Evolutionary conservation across 148 eudicot species (phyloP).

Genomic region (Oxyria digyna): DNA sequence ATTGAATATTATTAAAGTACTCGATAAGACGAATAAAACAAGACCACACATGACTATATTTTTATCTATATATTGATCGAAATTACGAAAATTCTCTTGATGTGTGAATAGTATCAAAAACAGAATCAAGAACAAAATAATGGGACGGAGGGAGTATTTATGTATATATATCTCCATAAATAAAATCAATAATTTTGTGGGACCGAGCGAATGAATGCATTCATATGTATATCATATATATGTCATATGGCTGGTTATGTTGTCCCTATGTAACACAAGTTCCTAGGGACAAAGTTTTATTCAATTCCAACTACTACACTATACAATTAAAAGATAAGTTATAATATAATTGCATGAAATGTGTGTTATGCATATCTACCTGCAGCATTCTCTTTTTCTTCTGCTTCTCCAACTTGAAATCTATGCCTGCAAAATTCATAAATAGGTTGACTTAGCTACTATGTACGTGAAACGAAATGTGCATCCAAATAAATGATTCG

Average conservation of each 20-base stretch:
- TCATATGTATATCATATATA: background rate
- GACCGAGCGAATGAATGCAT: conserved; percentile 3
- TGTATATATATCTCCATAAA: background rate
- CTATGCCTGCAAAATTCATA: background rate
- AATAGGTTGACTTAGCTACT: too few species aligned
- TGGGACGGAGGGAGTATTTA: too few species aligned
- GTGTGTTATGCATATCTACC: background rate
- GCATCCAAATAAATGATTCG: too few species aligned
- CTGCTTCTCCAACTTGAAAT: background rate
- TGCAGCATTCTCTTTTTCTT: background rate
- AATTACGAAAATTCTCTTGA: too few species aligned
- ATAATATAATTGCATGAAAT: background rate
- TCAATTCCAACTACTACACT: background rate
- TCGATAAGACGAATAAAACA: too few species aligned
- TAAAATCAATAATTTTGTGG: background rate
- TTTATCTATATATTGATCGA: too few species aligned
- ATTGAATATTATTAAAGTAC: too few species aligned
- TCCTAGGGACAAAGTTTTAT: background rate
- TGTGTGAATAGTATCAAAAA: too few species aligned
- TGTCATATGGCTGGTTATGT: background rate
- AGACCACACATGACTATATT: too few species aligned
- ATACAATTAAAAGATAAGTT: background rate
- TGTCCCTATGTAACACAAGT: background rate
- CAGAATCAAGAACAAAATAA: too few species aligned
- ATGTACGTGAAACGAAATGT: too few species aligned